Evolutionary conservation across 2,329 filamentous ascomycete genomes (phyloP).

Genomic region (Colletotrichum sp.): DNA sequence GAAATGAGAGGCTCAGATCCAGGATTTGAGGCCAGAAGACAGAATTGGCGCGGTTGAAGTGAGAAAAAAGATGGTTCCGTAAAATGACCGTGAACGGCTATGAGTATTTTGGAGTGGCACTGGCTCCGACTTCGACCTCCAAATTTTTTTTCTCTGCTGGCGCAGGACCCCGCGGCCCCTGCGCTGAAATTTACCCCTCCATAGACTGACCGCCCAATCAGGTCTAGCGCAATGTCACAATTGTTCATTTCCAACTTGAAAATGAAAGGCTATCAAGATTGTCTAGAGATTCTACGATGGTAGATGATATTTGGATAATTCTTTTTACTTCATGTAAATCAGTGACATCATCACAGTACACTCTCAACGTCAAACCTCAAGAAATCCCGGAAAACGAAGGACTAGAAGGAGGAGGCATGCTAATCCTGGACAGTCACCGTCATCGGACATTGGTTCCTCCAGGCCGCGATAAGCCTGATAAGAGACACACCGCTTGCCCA

Average conservation of each 20-base stretch:
- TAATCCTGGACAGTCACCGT: not conserved
- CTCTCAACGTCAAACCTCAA: not conserved
- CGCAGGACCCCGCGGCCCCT: conserved; percentile 17
- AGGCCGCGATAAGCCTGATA: conserved; percentile 17
- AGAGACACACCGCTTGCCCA: not conserved
- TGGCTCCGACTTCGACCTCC: conserved; percentile 18
- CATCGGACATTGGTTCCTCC: conserved; percentile 11
- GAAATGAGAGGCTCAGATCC: not conserved
- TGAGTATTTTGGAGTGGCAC: conserved; percentile 18
- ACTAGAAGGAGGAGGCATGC: not conserved
- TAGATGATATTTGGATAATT: not conserved
- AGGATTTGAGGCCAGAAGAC: not conserved
- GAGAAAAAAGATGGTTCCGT: not conserved
- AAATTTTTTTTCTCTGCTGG: conserved; percentile 17
- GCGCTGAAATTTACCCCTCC: conserved; percentile 15
- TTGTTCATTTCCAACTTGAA: not conserved
- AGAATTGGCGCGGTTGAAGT: not conserved
- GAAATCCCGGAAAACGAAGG: not conserved
- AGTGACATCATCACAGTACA: not conserved
- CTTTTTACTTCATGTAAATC: not conserved
- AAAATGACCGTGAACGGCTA: not conserved
- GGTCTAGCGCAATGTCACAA: not conserved
- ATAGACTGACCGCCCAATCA: not conserved
- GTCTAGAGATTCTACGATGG: not conserved
- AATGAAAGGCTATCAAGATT: not conserved